Evolutionary conservation across 2,329 filamentous ascomycete species (phyloP).

Genomic region (Orbilia javanica): DNA sequence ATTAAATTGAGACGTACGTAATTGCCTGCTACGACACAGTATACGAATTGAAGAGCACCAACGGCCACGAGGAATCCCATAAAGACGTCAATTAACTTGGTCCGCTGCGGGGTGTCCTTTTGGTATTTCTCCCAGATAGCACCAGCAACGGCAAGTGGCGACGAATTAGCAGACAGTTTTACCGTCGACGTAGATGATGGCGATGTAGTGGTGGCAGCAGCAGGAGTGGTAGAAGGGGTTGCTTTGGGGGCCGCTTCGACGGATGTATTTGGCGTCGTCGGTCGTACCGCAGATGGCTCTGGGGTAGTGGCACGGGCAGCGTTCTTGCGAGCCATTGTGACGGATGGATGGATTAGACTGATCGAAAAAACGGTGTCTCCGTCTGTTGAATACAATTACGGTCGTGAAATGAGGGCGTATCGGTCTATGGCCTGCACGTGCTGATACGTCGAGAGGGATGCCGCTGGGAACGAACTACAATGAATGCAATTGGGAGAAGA

Average conservation of each 20-base stretch:
- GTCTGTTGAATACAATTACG: background rate
- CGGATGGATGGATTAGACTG: background rate
- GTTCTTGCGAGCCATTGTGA: constrained; percentile 57
- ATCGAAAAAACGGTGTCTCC: constrained; percentile 6
- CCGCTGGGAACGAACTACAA: background rate
- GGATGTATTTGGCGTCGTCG: constrained; percentile 35
- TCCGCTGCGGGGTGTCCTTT: constrained; percentile 85
- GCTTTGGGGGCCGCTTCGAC: constrained; percentile 27
- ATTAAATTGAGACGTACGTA: constrained; percentile 75
- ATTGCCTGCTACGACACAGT: constrained; percentile 91
- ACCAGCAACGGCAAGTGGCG: constrained; percentile 42
- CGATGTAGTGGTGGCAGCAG: background rate
- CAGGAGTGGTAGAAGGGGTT: constrained; percentile 10
- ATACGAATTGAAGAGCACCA: constrained; percentile 90
- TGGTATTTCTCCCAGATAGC: constrained; percentile 80
- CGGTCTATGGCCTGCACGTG: constrained; percentile 13
- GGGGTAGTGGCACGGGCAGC: constrained; percentile 48
- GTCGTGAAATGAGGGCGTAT: background rate
- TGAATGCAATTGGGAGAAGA: constrained; percentile 41
- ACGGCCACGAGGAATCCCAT: constrained; percentile 87
- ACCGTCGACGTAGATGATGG: constrained; percentile 13
- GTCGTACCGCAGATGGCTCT: constrained; percentile 40
- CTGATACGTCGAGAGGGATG: constrained; percentile 29
- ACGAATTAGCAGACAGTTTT: constrained; percentile 32
- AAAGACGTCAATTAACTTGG: constrained; percentile 91